phyloP scores from a whole-genome alignment of 257 asterid species.

The Parsonsia alboflavescens region DNA sequence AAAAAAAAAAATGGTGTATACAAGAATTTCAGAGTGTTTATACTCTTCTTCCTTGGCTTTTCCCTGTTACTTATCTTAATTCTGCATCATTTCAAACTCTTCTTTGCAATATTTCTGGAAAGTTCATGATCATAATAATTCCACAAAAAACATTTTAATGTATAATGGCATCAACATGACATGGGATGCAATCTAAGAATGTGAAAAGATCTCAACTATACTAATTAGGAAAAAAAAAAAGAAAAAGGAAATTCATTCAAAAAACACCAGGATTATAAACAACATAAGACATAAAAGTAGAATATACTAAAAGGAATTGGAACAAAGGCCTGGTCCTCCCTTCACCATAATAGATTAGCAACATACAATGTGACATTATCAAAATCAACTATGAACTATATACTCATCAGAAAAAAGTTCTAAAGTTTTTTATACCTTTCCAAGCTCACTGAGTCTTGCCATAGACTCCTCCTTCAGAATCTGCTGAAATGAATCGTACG shows the following conservation, averaged over 20 bases:
- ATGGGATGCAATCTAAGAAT: not conserved
- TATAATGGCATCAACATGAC: not conserved
- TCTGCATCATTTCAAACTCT: not conserved
- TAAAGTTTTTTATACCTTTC: conserved; percentile 57
- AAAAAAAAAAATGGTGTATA: not conserved
- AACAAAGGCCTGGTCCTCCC: not conserved
- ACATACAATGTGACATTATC: not conserved
- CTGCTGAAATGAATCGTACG: conserved; percentile 37
- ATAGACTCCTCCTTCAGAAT: conserved; percentile 76
- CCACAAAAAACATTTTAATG: not conserved
- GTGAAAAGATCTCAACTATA: not conserved
- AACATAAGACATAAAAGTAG: not conserved
- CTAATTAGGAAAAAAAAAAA: too few relatives aligned
- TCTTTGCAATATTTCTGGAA: not conserved
- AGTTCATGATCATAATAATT: not conserved
- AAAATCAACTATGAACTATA: not conserved
- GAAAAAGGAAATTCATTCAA: not conserved
- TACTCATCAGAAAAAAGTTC: conserved; percentile 9
- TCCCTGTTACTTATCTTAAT: not conserved
- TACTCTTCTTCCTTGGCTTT: not conserved
- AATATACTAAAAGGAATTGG: not conserved
- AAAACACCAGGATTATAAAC: not conserved
- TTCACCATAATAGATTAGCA: not conserved
- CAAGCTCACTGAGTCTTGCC: conserved; percentile 72
- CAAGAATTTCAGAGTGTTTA: not conserved